These are phyloP conservation scores for Gastrodia elata DNA, from an alignment of 106 monocot genomes.

Conservation along the genomic window DNA sequence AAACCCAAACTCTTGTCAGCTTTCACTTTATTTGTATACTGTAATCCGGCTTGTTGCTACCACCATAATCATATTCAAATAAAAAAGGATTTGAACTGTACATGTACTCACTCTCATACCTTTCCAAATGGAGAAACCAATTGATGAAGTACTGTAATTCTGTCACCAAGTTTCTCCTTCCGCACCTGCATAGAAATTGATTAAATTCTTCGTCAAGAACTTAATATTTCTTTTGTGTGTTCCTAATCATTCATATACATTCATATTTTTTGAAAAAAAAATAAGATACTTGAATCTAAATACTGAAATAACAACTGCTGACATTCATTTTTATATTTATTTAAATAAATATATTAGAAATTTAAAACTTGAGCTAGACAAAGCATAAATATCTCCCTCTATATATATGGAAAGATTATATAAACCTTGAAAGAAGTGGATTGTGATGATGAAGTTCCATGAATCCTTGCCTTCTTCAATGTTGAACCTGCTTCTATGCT, in stretches of 20 bases:
- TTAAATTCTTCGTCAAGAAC: too few species aligned
- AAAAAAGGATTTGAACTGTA: background rate
- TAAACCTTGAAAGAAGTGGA: slow-evolving; percentile 68
- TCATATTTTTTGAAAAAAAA: too few species aligned
- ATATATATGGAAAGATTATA: background rate
- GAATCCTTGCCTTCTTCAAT: slow-evolving; percentile 73
- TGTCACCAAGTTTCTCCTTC: slow-evolving; percentile 88
- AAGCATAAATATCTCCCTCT: background rate
- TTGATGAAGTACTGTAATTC: slow-evolving; percentile 83
- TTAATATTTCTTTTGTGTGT: too few species aligned
- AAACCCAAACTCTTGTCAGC: slow-evolving; percentile 6
- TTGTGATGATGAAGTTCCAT: slow-evolving; percentile 45
- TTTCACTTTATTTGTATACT: slow-evolving; percentile 1
- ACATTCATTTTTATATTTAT: slow-evolving; percentile 5
- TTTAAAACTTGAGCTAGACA: slow-evolving; percentile 4
- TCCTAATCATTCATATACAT: too few species aligned
- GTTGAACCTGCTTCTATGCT: slow-evolving; percentile 47
- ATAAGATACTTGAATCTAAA: background rate
- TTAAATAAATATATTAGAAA: background rate
- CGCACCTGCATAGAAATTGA: slow-evolving; percentile 46
- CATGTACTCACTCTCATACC: slow-evolving; percentile 27
- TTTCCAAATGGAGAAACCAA: slow-evolving; percentile 94
- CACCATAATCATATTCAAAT: background rate
- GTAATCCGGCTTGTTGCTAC: background rate
- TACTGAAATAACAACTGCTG: background rate